Conservation (phyloP, 495 filamentous ascomycete species). For the Penicillium dipodomyicola region DNA sequence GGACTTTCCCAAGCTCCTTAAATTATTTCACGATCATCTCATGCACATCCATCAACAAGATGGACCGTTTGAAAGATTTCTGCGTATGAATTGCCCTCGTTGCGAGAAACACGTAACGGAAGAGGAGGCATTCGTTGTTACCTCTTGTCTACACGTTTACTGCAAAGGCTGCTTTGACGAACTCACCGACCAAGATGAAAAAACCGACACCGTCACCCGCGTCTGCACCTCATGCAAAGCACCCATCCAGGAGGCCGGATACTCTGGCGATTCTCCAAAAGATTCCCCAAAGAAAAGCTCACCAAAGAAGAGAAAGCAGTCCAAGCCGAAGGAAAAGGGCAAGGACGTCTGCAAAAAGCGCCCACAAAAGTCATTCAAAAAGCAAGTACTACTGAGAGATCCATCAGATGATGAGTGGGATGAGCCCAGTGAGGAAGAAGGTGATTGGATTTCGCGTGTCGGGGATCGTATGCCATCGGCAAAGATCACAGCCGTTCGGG, state of each 20-base stretch:
- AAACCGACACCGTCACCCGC: slow-evolving; percentile 13
- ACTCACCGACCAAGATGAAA: slow-evolving; percentile 25
- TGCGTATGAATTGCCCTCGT: slow-evolving; percentile 32
- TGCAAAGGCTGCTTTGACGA: slow-evolving; percentile 43
- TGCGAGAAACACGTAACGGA: slow-evolving; percentile 33
- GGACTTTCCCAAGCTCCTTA: not conserved
- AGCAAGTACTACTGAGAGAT: not conserved
- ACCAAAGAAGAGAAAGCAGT: not conserved
- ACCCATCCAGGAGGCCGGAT: slow-evolving; percentile 17
- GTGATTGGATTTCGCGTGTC: slow-evolving; percentile 30
- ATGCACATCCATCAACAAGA: slow-evolving; percentile 26
- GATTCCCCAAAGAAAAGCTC: not conserved
- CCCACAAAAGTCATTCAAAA: not conserved
- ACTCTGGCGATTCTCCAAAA: not conserved
- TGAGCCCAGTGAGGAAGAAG: slow-evolving; percentile 6
- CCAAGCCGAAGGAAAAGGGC: slow-evolving; percentile 2
- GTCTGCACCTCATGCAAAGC: slow-evolving; percentile 23
- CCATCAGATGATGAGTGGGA: slow-evolving; percentile 10
- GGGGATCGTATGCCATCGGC: slow-evolving; percentile 23
- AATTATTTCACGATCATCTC: slow-evolving; percentile 26
- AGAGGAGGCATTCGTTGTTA: slow-evolving; percentile 27
- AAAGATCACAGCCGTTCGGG: slow-evolving; percentile 29
- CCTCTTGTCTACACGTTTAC: slow-evolving; percentile 49
- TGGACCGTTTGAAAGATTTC: slow-evolving; percentile 25
- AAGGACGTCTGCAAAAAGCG: not conserved